phyloP scores from a whole-genome alignment of 176 grass and related monocot species.

The barley (Hordeum vulgare) region DNA sequence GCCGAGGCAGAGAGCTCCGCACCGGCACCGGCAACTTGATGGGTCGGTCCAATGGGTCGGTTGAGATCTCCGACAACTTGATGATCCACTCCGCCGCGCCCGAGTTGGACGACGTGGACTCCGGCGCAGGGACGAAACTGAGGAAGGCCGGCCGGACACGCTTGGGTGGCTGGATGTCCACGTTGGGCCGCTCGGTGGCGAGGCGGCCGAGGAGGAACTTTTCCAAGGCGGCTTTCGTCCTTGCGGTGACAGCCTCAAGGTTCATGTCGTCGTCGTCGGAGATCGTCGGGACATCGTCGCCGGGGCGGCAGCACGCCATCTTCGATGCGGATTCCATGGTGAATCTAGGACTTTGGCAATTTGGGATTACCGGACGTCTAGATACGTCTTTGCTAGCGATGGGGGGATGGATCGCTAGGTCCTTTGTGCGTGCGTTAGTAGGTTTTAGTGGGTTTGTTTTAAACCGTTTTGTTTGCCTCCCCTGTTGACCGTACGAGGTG shows the following conservation, averaged over 20 bases:
- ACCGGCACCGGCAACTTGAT: conserved; percentile 25
- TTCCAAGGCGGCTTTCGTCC: conserved; percentile 30
- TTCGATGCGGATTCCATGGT: not conserved
- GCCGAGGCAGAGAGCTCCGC: conserved; percentile 27
- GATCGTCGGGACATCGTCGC: conserved; percentile 38
- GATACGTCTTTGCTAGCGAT: too few species aligned
- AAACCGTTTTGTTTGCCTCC: too few species aligned
- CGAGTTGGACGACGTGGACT: conserved; percentile 37
- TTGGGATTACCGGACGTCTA: not conserved
- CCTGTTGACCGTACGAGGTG: too few species aligned
- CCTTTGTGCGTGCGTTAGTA: too few species aligned
- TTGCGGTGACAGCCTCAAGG: conserved; percentile 1
- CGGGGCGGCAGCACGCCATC: not conserved
- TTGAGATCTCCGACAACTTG: not conserved
- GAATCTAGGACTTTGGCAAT: not conserved
- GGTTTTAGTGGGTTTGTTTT: too few species aligned
- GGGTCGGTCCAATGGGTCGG: conserved; percentile 24
- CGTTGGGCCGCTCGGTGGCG: conserved; percentile 27
- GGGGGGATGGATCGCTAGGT: too few species aligned
- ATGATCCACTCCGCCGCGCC: not conserved
- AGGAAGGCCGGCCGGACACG: conserved; percentile 28
- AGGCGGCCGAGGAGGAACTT: conserved; percentile 19
- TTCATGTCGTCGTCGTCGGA: conserved; percentile 9
- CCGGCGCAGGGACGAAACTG: conserved; percentile 39
- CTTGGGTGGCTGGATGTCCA: conserved; percentile 21